phyloP scores from a whole-genome alignment of 1,139 yeast species.

The Kodamaea ohmeri region DNA sequence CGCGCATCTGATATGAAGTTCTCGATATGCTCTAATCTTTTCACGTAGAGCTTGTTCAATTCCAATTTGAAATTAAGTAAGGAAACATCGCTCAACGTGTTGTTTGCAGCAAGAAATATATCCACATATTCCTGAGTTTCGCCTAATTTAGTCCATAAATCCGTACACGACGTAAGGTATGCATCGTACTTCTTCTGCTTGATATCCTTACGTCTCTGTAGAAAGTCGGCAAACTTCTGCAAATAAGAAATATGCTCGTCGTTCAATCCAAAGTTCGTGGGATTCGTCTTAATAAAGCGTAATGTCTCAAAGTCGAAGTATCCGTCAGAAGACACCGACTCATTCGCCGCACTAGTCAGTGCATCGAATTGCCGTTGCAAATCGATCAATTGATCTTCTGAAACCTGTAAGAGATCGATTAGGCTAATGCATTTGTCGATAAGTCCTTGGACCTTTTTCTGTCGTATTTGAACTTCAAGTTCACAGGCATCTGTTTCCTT shows the following conservation, averaged over 20 bases:
- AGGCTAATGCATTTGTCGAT: slow-evolving; percentile 29
- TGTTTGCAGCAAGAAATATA: slow-evolving; percentile 36
- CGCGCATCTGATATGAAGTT: slow-evolving; percentile 65
- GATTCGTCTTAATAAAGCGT: slow-evolving; percentile 34
- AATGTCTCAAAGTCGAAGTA: slow-evolving; percentile 40
- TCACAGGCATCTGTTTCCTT: slow-evolving; percentile 28
- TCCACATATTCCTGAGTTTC: slow-evolving; percentile 36
- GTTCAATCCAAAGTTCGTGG: slow-evolving; percentile 41
- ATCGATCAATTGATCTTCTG: slow-evolving; percentile 33
- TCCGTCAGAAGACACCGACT: slow-evolving; percentile 18
- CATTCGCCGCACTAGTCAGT: slow-evolving; percentile 13
- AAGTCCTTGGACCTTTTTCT: slow-evolving; percentile 21
- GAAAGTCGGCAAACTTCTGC: slow-evolving; percentile 25
- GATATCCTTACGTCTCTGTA: slow-evolving; percentile 29
- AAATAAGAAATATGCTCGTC: slow-evolving; percentile 35
- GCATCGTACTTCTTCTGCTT: slow-evolving; percentile 36
- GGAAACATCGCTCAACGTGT: slow-evolving; percentile 37
- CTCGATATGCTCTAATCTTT: slow-evolving; percentile 63
- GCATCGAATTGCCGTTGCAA: slow-evolving; percentile 31
- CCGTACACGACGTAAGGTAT: slow-evolving; percentile 36
- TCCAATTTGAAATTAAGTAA: slow-evolving; percentile 49
- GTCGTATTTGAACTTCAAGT: slow-evolving; percentile 27
- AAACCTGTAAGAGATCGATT: slow-evolving; percentile 30
- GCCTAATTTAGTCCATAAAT: slow-evolving; percentile 51
- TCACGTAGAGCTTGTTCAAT: slow-evolving; percentile 52